Base-by-base conservation (phyloP, 75 land plant genomes). In the Gnetum montanum region DNA sequence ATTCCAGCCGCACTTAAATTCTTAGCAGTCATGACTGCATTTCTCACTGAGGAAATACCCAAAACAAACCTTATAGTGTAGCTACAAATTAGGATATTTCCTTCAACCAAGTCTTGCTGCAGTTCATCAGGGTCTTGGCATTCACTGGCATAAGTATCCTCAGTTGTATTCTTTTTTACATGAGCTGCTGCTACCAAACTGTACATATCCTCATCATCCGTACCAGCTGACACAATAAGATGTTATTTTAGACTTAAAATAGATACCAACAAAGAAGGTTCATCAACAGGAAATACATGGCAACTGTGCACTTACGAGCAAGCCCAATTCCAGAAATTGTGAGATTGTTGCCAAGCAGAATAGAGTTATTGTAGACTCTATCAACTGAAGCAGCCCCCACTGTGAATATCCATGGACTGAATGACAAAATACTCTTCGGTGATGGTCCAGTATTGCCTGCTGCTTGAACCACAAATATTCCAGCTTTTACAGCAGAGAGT, bases 361-460 rank as follows among this genome's bases (percentile, higher is more conserved):
- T 45, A 22, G 73, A 60, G 54, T 89, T 85, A 20, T 36, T 44
- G 49, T 93, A 93, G 4, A 57, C 66, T 49, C 98, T 73, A 57
- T 89, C 96, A 67, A 82, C 82, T 19, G 83, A 43, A 33, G 91
- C 74, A 46, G 98, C 90, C 27, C 91, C 98, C 31, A 93, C 96
- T 25, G 96, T 90, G 52, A 86, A 82, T 31, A 93, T 85, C 98
- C 98, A 93, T 54, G 98, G 98, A 57, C 95, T 88, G 64, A 93
- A 93, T 34, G 98, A 93, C 37, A 76, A 79, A 43, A 85, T 64
- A 47, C 91, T 78, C 55, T 69, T 79, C 6, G 82, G 80, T 31
- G 83, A 67, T 19, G 96, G 98, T 23, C 98, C 98, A 30, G 86
- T 81, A 20, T 94, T 94, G 20, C 98, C 96, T 11, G 90, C 96